These are phyloP conservation scores for Leccinum solheimii DNA, from an alignment of 1,284 basidiomycete species.

Conservation along the genomic window DNA sequence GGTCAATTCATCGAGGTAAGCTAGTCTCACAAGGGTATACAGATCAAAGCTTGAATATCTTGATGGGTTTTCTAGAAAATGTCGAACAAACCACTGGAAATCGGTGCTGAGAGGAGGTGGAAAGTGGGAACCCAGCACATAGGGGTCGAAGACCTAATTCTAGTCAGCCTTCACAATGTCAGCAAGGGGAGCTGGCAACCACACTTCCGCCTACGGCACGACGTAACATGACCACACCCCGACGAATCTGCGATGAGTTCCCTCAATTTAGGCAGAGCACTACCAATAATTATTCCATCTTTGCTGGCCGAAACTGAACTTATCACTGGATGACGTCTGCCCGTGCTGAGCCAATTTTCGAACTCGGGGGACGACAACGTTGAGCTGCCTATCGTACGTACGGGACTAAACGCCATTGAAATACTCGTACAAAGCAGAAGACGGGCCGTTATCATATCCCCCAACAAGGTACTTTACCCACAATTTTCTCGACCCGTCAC, in stretches of 20 bases:
- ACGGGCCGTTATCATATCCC: not conserved
- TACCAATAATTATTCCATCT: not conserved
- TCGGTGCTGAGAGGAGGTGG: conserved; percentile 50
- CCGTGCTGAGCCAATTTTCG: not conserved
- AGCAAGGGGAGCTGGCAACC: conserved; percentile 77
- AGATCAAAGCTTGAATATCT: not conserved
- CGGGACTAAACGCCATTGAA: not conserved
- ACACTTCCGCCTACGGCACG: conserved; percentile 50
- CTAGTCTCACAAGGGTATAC: not conserved
- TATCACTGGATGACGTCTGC: not conserved
- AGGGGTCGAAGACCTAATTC: conserved; percentile 58
- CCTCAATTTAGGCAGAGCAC: not conserved
- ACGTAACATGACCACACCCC: not conserved
- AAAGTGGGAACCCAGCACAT: conserved; percentile 54
- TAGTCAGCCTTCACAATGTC: conserved; percentile 74
- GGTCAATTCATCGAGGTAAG: conserved; percentile 52
- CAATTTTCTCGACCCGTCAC: not conserved
- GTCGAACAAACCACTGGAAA: conserved; percentile 20
- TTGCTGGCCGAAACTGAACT: not conserved
- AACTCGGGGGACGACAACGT: not conserved
- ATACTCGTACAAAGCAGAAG: not conserved
- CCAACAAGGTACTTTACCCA: not conserved
- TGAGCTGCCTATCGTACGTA: not conserved
- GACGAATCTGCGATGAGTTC: not conserved
- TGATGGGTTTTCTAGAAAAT: conserved; percentile 32